Evolutionary conservation across 1,284 basidiomycete species (phyloP).

Genomic region (Leccinum pachyderme): DNA sequence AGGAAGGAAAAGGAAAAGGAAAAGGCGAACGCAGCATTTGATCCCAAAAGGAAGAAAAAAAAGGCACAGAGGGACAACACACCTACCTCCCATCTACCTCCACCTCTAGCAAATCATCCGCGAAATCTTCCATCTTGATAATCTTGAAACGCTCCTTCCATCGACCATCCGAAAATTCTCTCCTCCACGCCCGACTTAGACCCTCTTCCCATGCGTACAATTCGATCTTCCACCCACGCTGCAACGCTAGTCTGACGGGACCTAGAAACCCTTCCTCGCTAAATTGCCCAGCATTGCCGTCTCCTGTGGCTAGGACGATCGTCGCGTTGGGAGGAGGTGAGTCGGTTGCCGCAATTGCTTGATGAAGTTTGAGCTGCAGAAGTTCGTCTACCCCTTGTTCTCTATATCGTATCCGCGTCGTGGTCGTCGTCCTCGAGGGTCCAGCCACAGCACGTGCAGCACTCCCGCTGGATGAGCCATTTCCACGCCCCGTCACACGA

Average conservation of each 20-base stretch:
- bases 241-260: conserved; percentile 76
- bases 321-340: conserved; percentile 62
- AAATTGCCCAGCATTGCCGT: conserved; percentile 86
- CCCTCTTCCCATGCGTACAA: conserved; percentile 83
- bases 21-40: not conserved
- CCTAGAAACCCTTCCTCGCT: conserved; percentile 87
- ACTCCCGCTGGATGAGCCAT: not conserved
- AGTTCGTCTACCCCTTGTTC: conserved; percentile 89
- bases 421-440: conserved; percentile 9
- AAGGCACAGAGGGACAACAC: not conserved
- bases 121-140: conserved; percentile 62
- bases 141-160: conserved; percentile 46
- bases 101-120: conserved; percentile 49
- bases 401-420: conserved; percentile 51
- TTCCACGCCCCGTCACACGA: conserved; percentile 4
- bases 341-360: conserved; percentile 71
- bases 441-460: conserved; percentile 9
- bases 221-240: conserved; percentile 86
- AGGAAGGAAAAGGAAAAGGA: too few relatives aligned
- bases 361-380: conserved; percentile 82
- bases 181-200: conserved; percentile 67
- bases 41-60: not conserved
- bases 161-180: conserved; percentile 58
- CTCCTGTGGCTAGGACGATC: conserved; percentile 86
- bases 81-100: conserved; percentile 23